Base-by-base conservation (phyloP, 495 filamentous ascomycete species). In the Penicillium atrosanguineum region DNA sequence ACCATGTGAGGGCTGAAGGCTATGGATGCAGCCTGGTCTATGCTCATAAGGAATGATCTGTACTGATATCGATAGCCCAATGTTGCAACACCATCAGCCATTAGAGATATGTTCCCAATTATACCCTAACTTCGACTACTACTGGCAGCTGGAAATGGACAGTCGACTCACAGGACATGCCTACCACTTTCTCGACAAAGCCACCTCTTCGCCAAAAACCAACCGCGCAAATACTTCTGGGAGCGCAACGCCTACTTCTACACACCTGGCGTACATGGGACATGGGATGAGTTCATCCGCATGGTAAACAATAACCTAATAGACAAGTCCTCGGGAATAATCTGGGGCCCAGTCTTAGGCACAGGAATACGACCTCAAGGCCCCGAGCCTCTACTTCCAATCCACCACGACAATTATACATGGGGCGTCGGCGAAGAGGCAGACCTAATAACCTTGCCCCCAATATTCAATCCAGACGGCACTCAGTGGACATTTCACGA, bases 61-160 rank as follows among this genome's bases (percentile, higher is more conserved):
- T 28, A 28, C 26, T 28, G 26, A 28, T 7, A 28, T 28, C 26
- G 26, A 7, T 50, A 69, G 57, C 44, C 53, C 58, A 16, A 48
- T 56, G 5, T 29, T 62, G 6, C 68, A 72, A n/a, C 62, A 70
- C 45, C 62, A 62, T 47, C 69, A 72, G 29, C 63, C 72, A 8
- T 16, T 74, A 14, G 68, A 75, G 40, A 67, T 74, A 41, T 90
- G 91, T 59, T 81, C 83, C 43, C 77, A 84, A 51, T 74, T 83
- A 23, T 79, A 87, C 53, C 86, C 86, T 0, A 81, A 89, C 52
- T 91, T 87, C 52, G 85, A 87, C 48, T 88, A 77, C 59, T 77
- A 87, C 48, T 91, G 87, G 87, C 89, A 90, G 62, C 84, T 85
- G 77, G 87, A 90, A 57, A 79, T 87, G 63, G 87, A 91, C 61